Conservation (phyloP, 345 rosid species). For the Eucalyptus curtisii region DNA sequence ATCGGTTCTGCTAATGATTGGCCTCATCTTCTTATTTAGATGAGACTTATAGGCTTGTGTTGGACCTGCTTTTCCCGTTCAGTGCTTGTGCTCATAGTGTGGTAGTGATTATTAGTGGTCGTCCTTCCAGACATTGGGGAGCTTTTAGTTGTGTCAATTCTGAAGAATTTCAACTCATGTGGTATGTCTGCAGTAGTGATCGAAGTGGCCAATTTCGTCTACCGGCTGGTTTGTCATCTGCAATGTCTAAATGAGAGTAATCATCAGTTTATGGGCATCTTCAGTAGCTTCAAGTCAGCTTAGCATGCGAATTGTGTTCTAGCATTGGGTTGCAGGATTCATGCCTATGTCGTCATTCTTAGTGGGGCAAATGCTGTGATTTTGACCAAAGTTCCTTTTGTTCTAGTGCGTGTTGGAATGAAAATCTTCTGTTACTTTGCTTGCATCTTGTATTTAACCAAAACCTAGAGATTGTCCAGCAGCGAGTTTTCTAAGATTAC, state of each 20-base stretch:
- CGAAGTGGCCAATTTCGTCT: fast-evolving
- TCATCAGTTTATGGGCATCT: not conserved
- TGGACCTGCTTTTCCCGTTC: not conserved
- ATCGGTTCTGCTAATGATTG: not conserved
- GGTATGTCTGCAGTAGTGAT: not conserved
- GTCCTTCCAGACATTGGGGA: not conserved
- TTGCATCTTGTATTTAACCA: not conserved
- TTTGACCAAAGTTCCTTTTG: not conserved
- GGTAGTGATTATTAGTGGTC: not conserved
- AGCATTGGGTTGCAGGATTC: not conserved
- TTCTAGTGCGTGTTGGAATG: not conserved
- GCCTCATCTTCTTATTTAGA: not conserved
- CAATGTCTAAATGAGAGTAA: not conserved
- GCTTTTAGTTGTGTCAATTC: not conserved
- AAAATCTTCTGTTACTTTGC: not conserved
- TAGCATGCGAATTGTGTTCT: not conserved
- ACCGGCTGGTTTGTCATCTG: not conserved
- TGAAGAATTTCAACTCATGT: not conserved
- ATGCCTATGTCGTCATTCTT: not conserved
- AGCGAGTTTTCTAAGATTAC: not conserved
- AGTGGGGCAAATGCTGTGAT: not conserved
- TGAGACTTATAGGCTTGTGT: not conserved
- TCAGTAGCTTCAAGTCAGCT: not conserved
- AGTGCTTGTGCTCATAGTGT: not conserved
- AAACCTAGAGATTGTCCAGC: fast-evolving